Conservation (phyloP, 2,329 filamentous ascomycete genomes). For the Cercospora sp. region DNA sequence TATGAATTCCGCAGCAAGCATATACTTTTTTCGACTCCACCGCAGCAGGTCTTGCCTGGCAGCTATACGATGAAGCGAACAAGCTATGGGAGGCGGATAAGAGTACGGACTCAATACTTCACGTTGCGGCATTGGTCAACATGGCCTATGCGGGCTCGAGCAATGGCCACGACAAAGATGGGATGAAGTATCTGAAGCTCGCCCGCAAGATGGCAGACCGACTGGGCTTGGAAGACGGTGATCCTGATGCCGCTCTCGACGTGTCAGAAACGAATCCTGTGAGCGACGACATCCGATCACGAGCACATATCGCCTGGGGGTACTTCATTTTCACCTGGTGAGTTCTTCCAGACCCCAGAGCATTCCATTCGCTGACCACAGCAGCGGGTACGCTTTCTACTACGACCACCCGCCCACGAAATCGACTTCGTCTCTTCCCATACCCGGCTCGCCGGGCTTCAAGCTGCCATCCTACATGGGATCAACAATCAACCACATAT, state of each 20-base stretch:
- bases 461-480: not conserved
- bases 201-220: not conserved
- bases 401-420: not conserved
- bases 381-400: not conserved
- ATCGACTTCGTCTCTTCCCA: not conserved
- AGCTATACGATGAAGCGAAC: not conserved
- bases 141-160: not conserved
- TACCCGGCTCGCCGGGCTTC: not conserved
- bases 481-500: not conserved
- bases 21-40: not conserved
- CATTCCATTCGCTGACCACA: not conserved
- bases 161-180: not conserved
- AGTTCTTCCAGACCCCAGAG: not conserved
- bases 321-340: not conserved
- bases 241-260: not conserved
- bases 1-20: not conserved
- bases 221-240: not conserved
- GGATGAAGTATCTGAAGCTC: not conserved
- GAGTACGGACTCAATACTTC: not conserved
- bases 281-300: not conserved
- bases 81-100: not conserved
- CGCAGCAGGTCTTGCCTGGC: not conserved
- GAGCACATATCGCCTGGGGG: not conserved
- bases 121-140: not conserved
- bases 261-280: not conserved